phyloP scores from a whole-genome alignment of 805 yeast genomes.

The Pichia scutulata region DNA sequence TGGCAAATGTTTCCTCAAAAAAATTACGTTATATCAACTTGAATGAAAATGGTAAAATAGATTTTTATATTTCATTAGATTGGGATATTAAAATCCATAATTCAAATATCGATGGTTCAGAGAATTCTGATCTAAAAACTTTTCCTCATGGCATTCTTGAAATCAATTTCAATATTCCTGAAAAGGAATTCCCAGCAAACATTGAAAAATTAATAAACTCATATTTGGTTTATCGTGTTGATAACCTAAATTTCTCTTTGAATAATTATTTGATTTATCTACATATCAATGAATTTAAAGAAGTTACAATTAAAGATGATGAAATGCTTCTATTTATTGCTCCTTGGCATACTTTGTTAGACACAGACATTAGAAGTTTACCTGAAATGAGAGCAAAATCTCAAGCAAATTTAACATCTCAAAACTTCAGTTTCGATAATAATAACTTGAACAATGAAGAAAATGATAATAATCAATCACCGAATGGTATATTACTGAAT shows the following conservation, averaged over 20 bases:
- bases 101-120: constrained; percentile 1
- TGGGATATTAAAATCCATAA: constrained; percentile 17
- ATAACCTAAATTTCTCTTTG: constrained; percentile 27
- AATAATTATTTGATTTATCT: constrained; percentile 25
- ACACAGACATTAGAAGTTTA: constrained; percentile 36
- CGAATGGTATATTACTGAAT: constrained; percentile 26
- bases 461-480: background rate
- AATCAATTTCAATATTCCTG: constrained; percentile 36
- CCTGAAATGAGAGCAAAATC: constrained; percentile 25
- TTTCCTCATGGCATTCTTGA: constrained; percentile 47
- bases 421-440: background rate
- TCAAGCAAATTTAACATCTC: background rate
- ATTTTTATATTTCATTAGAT: constrained; percentile 28
- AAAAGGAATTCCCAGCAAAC: constrained; percentile 28
- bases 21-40: constrained; percentile 23
- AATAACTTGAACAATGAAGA: background rate
- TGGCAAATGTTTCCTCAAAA: constrained; percentile 21
- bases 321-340: constrained; percentile 22
- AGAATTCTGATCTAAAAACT: constrained; percentile 1
- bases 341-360: constrained; percentile 27
- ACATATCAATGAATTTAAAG: constrained; percentile 14
- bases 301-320: constrained; percentile 13
- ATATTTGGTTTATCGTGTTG: constrained; percentile 42
- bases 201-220: constrained; percentile 35
- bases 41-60: constrained; percentile 15